Percentiles rank a stretch among this genome's conserved stretches.
These are phyloP conservation scores for Clitoria ternatea DNA, from an alignment of 306 rosid species.

Conservation along the genomic window DNA sequence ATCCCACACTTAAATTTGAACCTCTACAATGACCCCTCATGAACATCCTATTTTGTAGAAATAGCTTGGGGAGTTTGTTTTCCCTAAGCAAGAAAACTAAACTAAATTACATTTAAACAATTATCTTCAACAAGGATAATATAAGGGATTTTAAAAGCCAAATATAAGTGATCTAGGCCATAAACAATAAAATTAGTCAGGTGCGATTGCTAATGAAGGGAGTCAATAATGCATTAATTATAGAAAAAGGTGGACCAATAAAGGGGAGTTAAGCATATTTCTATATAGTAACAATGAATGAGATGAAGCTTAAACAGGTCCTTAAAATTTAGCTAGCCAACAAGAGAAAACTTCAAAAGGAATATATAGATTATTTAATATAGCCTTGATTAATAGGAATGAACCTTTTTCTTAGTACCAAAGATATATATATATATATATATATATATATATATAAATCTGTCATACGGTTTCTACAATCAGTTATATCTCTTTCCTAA, in stretches of 20 bases:
- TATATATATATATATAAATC: no score
- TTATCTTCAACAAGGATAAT: neutral
- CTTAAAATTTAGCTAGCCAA: neutral
- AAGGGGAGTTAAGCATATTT: neutral
- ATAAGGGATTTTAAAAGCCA: neutral
- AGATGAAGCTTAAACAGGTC: neutral
- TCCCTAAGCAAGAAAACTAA: neutral
- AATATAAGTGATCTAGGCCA: conserved; percentile 10
- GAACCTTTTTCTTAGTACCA: conserved; percentile 6
- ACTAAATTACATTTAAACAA: neutral
- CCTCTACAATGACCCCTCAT: no score
- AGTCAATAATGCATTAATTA: neutral
- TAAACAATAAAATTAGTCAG: neutral
- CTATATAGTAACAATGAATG: neutral
- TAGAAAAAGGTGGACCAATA: neutral
- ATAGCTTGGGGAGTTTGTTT: neutral
- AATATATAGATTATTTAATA: neutral
- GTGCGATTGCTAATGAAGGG: neutral
- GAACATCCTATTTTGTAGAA: no score
- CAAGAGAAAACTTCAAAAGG: neutral
- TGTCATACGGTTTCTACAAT: neutral
- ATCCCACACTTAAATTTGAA: no score
- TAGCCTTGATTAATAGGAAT: neutral
- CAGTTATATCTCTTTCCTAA: neutral
- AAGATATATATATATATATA: no score